These are phyloP conservation scores for Aspergillus uvarum DNA, from an alignment of 2,329 filamentous ascomycete genomes.

Conservation along the genomic window DNA sequence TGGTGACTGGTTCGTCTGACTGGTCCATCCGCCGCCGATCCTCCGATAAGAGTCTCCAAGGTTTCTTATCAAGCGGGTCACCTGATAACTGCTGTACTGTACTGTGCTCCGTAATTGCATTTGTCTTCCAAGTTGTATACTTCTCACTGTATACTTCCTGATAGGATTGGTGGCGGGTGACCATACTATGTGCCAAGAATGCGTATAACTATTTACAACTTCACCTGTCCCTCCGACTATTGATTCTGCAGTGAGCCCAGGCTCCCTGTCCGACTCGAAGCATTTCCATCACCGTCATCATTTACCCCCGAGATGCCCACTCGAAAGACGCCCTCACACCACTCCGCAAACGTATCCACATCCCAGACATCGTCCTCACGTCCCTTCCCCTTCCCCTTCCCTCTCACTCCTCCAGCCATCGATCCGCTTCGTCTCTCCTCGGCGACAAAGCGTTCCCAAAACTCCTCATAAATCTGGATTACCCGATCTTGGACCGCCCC, in stretches of 20 bases:
- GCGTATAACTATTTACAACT: too few relatives aligned
- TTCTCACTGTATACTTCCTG: too few relatives aligned
- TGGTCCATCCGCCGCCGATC: slow-evolving; percentile 1
- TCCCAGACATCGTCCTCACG: slow-evolving; percentile 65
- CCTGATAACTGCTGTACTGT: too few relatives aligned
- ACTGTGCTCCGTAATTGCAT: too few relatives aligned
- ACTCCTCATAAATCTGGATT: slow-evolving; percentile 62
- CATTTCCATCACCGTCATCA: slow-evolving; percentile 7
- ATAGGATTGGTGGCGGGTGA: too few relatives aligned
- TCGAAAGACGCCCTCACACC: slow-evolving; percentile 60
- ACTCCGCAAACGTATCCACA: slow-evolving; percentile 63
- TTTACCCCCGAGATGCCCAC: slow-evolving; percentile 47
- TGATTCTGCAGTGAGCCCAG: slow-evolving; percentile 3
- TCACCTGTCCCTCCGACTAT: neutral
- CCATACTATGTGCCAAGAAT: too few relatives aligned
- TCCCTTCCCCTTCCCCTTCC: slow-evolving; percentile 55
- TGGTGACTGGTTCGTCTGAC: slow-evolving; percentile 9
- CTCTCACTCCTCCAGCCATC: slow-evolving; percentile 28
- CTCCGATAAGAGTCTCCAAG: slow-evolving; percentile 8
- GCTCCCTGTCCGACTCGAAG: slow-evolving; percentile 20
- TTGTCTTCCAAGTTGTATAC: too few relatives aligned
- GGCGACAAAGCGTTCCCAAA: slow-evolving; percentile 55
- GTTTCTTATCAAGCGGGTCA: neutral
- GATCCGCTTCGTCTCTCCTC: slow-evolving; percentile 42
- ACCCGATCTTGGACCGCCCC: slow-evolving; percentile 65